Conservation (phyloP, 2,329 filamentous ascomycete species). For the Orbilia ellipsospora region DNA sequence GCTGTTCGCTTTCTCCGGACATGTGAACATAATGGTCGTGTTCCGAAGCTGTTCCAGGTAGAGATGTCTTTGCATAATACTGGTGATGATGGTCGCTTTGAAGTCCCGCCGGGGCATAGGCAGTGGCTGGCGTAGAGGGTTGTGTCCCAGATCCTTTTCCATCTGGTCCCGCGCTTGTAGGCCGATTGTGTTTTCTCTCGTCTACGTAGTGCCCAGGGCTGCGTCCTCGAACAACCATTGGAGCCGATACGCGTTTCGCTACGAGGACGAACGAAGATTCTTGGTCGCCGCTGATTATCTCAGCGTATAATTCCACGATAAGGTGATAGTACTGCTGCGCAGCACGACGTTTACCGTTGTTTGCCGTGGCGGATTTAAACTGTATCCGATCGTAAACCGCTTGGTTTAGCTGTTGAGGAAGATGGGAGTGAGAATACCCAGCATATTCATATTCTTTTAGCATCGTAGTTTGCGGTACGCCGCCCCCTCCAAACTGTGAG, state of each 20-base stretch:
- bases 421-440: constrained; percentile 60
- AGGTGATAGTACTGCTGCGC: constrained; percentile 93
- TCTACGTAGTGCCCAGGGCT: constrained; percentile 84
- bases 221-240: constrained; percentile 86
- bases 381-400: constrained; percentile 85
- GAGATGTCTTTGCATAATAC: constrained; percentile 54
- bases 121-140: constrained; percentile 61
- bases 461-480: constrained; percentile 42
- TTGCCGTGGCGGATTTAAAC: constrained; percentile 92
- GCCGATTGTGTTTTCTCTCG: constrained; percentile 72
- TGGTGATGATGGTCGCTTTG: constrained; percentile 54
- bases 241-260: constrained; percentile 77
- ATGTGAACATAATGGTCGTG: constrained; percentile 63
- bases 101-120: constrained; percentile 57
- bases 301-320: constrained; percentile 83
- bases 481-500: constrained; percentile 50
- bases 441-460: constrained; percentile 62
- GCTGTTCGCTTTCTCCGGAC: constrained; percentile 62
- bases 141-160: constrained; percentile 62
- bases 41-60: constrained; percentile 24
- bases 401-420: constrained; percentile 60
- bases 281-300: constrained; percentile 67
- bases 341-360: constrained; percentile 89
- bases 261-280: constrained; percentile 75
- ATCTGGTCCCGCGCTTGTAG: constrained; percentile 76